Conservation (phyloP, 345 rosid species). For the Eucalyptus shirleyi region DNA sequence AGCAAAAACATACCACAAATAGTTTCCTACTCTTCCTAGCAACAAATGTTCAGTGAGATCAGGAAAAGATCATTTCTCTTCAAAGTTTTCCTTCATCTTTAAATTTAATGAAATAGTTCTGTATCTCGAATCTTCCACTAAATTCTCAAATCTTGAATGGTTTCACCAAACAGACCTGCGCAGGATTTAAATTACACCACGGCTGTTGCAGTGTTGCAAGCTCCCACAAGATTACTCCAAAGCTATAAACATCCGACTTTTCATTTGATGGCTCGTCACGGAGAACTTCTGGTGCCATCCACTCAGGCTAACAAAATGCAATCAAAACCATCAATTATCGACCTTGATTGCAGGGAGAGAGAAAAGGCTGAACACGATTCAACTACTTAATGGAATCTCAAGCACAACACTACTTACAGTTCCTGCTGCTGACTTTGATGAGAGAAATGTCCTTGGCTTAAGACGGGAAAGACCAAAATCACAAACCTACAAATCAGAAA, state of each 20-base stretch:
- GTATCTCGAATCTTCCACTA: not conserved
- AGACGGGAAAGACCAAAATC: slow-evolving; percentile 99
- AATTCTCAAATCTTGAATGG: not conserved
- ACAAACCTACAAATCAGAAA: slow-evolving; percentile 43
- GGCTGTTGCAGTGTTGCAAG: slow-evolving; percentile 95
- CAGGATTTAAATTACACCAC: slow-evolving; percentile 90
- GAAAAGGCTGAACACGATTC: not conserved
- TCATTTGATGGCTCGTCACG: slow-evolving; percentile 31
- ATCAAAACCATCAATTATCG: not conserved
- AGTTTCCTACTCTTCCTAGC: not conserved
- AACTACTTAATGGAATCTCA: not conserved
- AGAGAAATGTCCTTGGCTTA: slow-evolving; percentile 90
- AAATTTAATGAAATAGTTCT: not conserved
- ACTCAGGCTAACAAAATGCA: slow-evolving; percentile 15
- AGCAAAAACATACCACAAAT: not conserved
- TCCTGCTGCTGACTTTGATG: slow-evolving; percentile 99
- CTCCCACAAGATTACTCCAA: slow-evolving; percentile 98
- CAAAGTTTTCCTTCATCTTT: not conserved
- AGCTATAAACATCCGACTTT: slow-evolving; percentile 88
- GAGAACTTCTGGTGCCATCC: slow-evolving; percentile 45
- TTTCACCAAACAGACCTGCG: slow-evolving; percentile 57
- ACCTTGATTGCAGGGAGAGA: not conserved
- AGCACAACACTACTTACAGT: slow-evolving; percentile 59
- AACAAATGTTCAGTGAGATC: not conserved
- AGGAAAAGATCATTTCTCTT: not conserved